phyloP scores from a whole-genome alignment of 2,329 filamentous ascomycete genomes.

The Tolypocladium ovalisporum region DNA sequence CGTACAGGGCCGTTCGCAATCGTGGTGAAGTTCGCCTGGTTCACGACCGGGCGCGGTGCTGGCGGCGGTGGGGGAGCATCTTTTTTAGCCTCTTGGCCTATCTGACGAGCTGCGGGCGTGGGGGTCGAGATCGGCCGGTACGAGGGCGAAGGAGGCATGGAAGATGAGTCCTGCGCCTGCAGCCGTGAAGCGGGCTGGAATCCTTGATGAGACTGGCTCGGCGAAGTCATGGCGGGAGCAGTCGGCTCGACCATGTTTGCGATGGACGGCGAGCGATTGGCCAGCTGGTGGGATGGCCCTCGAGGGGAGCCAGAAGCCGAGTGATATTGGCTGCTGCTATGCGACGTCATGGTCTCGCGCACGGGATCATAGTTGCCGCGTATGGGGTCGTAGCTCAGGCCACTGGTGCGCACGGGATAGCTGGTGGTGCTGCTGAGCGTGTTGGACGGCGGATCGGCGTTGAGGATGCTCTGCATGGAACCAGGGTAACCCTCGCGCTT shows the following conservation, averaged over 20 bases:
- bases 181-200: conserved; percentile 19
- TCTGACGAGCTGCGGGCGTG: conserved; percentile 19
- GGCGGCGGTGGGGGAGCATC: conserved; percentile 21
- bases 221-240: conserved; percentile 17
- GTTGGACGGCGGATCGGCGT: conserved; percentile 35
- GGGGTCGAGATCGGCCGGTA: conserved; percentile 22
- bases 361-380: conserved; percentile 62
- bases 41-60: conserved; percentile 20
- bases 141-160: conserved; percentile 32
- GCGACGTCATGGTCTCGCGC: conserved; percentile 47
- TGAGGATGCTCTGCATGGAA: conserved; percentile 47
- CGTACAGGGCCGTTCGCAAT: conserved; percentile 31
- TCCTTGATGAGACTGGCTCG: conserved; percentile 15
- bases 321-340: conserved; percentile 36
- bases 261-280: conserved; percentile 65
- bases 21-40: conserved; percentile 28
- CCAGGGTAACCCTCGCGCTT: conserved; percentile 41
- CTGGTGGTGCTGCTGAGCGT: conserved; percentile 30
- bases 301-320: conserved; percentile 41
- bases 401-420: conserved; percentile 49
- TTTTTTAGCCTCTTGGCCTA: conserved; percentile 26
- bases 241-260: conserved; percentile 69
- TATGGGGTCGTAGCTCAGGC: conserved; percentile 84
- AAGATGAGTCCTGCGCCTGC: conserved; percentile 21
- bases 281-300: conserved; percentile 18